A percentile compares a stretch with the other conserved stretches of the same genome.
Conservation (phyloP, 2,329 filamentous ascomycete genomes). For the Peltaster fructicola region DNA sequence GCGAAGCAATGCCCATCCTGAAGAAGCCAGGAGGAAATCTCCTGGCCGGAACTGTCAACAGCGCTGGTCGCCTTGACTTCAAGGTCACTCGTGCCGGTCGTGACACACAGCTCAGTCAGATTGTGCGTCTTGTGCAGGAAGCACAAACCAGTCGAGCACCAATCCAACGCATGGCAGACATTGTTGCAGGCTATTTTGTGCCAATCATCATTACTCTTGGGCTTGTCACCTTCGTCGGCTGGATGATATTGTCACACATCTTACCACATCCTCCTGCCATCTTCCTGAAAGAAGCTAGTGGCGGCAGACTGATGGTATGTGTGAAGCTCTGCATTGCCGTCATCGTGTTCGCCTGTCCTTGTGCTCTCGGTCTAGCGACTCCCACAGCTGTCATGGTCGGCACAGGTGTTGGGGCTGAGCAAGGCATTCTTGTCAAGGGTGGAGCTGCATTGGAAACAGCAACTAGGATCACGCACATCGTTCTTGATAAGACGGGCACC, state of each 20-base stretch:
- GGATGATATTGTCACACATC: slow-evolving; percentile 89
- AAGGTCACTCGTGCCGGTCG: slow-evolving; percentile 80
- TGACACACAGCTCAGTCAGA: slow-evolving; percentile 93
- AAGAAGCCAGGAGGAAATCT: slow-evolving; percentile 66
- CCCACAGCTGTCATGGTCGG: slow-evolving; percentile 98
- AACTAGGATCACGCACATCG: slow-evolving; percentile 75
- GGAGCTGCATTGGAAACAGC: slow-evolving; percentile 81
- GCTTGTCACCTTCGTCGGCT: slow-evolving; percentile 65
- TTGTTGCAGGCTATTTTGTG: slow-evolving; percentile 83
- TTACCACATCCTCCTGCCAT: slow-evolving; percentile 72
- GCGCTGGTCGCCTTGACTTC: slow-evolving; percentile 79
- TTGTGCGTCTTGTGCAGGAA: slow-evolving; percentile 94
- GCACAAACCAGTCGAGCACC: slow-evolving; percentile 88
- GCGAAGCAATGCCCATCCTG: slow-evolving; percentile 85
- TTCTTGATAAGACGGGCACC: slow-evolving; percentile 92
- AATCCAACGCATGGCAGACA: slow-evolving; percentile 84
- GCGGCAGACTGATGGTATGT: slow-evolving; percentile 90
- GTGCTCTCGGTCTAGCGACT: slow-evolving; percentile 85
- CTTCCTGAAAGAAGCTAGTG: slow-evolving; percentile 62
- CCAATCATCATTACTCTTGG: slow-evolving; percentile 76
- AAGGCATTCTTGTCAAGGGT: slow-evolving; percentile 95
- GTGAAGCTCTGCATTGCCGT: slow-evolving; percentile 95
- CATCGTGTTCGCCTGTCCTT: slow-evolving; percentile 95
- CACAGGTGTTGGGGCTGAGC: slow-evolving; percentile 87
- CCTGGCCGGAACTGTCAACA: slow-evolving; percentile 91